Conservation (phyloP, 1,284 basidiomycete species). For the Trametes versicolor region DNA sequence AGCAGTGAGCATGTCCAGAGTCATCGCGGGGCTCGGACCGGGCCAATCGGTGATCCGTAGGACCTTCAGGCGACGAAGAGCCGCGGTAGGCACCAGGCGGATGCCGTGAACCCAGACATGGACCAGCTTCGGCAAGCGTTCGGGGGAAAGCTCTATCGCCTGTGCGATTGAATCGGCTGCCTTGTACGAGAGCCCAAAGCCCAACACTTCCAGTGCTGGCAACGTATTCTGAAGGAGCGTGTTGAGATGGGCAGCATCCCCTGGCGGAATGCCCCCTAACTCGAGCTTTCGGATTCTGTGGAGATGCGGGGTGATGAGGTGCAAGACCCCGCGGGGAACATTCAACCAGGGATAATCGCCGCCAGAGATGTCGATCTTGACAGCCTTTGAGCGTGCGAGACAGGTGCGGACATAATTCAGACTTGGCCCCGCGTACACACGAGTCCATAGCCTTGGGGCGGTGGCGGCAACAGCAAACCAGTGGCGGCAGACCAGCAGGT, state of each 20-base stretch:
- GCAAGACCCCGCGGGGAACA: neutral
- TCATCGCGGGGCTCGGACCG: neutral
- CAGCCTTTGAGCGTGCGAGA: neutral
- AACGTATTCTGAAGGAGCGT: neutral
- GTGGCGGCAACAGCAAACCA: neutral
- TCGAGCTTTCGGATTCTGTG: neutral
- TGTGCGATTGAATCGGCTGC: neutral
- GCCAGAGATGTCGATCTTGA: neutral
- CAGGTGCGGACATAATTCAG: neutral
- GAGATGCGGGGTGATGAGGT: neutral
- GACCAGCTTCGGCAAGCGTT: neutral
- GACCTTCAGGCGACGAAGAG: neutral
- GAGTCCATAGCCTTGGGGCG: neutral
- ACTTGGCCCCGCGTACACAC: neutral
- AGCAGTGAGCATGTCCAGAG: neutral
- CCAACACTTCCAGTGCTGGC: neutral
- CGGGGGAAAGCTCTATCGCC: neutral
- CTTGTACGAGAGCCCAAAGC: neutral
- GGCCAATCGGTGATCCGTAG: neutral
- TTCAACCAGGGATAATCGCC: neutral
- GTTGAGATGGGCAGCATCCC: neutral
- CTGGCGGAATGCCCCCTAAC: neutral
- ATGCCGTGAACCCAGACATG: neutral
- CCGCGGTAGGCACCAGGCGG: neutral
- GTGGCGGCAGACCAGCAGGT: slow-evolving; percentile 7